These are phyloP conservation scores for Magnolia kwangsiensis DNA, from an alignment of 164 flowering plant genomes.

Conservation along the genomic window DNA sequence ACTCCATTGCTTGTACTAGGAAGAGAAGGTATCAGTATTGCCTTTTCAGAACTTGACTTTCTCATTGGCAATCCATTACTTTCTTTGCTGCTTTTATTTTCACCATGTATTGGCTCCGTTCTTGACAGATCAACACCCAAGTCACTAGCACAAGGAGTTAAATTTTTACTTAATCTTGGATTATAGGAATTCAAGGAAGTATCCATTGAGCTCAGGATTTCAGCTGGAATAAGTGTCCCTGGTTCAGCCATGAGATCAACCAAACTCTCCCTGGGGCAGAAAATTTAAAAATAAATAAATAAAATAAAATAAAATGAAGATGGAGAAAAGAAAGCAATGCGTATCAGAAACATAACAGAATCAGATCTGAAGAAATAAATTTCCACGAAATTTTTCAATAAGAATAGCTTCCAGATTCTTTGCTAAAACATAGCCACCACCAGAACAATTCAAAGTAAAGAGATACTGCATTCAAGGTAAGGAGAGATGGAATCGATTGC, in stretches of 20 bases:
- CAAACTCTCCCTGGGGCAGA: conserved; percentile 75
- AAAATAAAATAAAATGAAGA: conserved; percentile 3
- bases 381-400: neutral
- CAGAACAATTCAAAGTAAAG: neutral
- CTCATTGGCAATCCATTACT: conserved; percentile 21
- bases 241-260: conserved; percentile 99
- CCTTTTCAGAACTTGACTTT: conserved; percentile 28
- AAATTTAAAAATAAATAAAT: conserved; percentile 1
- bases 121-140: conserved; percentile 25
- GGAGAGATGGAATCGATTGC: neutral
- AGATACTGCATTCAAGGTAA: neutral
- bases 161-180: conserved; percentile 37
- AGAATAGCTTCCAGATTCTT: neutral
- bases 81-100: conserved; percentile 31
- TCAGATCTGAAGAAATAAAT: neutral
- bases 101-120: conserved; percentile 25
- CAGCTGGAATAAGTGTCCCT: conserved; percentile 96
- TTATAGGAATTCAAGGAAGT: conserved; percentile 36
- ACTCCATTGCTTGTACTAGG: conserved; percentile 31
- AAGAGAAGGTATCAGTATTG: conserved; percentile 30
- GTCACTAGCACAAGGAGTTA: conserved; percentile 31
- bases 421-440: neutral
- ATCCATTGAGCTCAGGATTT: conserved; percentile 60
- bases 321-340: neutral
- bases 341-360: neutral